Percentiles rank a stretch among this genome's conserved stretches.
These are phyloP conservation scores for Vaccinium myrtillus DNA, from an alignment of 148 eudicot species.

Conservation along the genomic window DNA sequence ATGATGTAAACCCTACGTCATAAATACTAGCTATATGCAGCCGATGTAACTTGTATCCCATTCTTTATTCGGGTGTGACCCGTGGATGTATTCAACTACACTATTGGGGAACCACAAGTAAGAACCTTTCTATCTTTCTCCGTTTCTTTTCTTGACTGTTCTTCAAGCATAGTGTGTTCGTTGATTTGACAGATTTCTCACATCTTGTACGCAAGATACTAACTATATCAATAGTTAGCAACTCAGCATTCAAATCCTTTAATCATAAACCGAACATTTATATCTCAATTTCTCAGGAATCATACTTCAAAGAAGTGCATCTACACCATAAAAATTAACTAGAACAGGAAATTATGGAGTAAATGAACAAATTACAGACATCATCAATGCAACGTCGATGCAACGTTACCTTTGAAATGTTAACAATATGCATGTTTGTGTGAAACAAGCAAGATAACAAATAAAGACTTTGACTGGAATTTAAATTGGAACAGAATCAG, in stretches of 20 bases:
- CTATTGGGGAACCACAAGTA: no score
- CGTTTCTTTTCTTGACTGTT: no score
- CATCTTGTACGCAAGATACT: neutral
- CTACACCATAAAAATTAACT: neutral
- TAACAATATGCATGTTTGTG: slow-evolving; percentile 37
- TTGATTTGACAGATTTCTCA: no score
- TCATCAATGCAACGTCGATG: slow-evolving; percentile 1
- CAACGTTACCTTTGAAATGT: slow-evolving; percentile 44
- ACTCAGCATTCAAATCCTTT: neutral
- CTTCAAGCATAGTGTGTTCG: no score
- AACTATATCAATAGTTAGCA: neutral
- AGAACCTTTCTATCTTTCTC: no score
- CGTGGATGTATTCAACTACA: no score
- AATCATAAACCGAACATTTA: neutral
- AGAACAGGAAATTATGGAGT: neutral
- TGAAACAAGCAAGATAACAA: slow-evolving; percentile 14
- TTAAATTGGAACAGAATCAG: neutral
- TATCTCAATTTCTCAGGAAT: neutral
- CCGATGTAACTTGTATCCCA: no score
- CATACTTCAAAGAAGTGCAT: neutral
- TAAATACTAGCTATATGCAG: no score
- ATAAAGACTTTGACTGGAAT: neutral
- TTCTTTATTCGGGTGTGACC: no score
- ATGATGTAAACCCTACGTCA: no score
- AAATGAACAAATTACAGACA: neutral